A percentile compares a stretch with the other conserved stretches of the same genome.
Evolutionary conservation across 768 basidiomycete species (phyloP).

Genomic region (Ephemerocybe angulata): DNA sequence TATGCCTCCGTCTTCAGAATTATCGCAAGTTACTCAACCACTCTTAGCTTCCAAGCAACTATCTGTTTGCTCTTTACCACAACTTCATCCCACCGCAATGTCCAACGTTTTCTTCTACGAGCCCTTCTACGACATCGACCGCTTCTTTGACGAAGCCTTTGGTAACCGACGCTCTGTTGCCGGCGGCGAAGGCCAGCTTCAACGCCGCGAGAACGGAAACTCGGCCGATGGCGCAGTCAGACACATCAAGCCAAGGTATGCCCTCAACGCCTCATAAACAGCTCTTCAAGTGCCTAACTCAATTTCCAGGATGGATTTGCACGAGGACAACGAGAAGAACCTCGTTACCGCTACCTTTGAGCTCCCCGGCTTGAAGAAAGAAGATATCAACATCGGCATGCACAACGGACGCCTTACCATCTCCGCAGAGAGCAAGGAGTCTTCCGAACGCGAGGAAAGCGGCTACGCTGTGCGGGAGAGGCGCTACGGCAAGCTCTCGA

Average conservation of each 20-base stretch:
- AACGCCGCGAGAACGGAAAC: background rate
- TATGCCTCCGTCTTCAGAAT: too few species aligned
- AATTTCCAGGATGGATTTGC: slow-evolving; percentile 49
- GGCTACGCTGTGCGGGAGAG: slow-evolving; percentile 47
- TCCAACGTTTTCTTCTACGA: slow-evolving; percentile 12
- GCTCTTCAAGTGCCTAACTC: background rate
- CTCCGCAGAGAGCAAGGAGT: slow-evolving; percentile 43
- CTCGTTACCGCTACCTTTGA: slow-evolving; percentile 55
- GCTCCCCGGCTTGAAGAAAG: slow-evolving; percentile 50
- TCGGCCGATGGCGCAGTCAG: slow-evolving; percentile 14
- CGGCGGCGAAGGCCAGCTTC: slow-evolving; percentile 4
- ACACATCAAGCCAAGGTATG: slow-evolving; percentile 31
- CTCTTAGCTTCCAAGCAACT: background rate
- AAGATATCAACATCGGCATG: slow-evolving; percentile 50
- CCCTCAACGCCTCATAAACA: background rate
- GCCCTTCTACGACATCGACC: slow-evolving; percentile 12
- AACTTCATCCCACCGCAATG: background rate
- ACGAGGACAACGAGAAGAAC: slow-evolving; percentile 45
- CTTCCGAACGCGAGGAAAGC: slow-evolving; percentile 29
- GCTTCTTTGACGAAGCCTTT: slow-evolving; percentile 6
- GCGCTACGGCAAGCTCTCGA: slow-evolving; percentile 40
- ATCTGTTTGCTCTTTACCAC: background rate
- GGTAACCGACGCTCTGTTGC: background rate
- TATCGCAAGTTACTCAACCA: background rate
- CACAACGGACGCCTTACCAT: slow-evolving; percentile 47